These are phyloP conservation scores for Viola odorata DNA, from an alignment of 345 rosid genomes.

Conservation along the genomic window DNA sequence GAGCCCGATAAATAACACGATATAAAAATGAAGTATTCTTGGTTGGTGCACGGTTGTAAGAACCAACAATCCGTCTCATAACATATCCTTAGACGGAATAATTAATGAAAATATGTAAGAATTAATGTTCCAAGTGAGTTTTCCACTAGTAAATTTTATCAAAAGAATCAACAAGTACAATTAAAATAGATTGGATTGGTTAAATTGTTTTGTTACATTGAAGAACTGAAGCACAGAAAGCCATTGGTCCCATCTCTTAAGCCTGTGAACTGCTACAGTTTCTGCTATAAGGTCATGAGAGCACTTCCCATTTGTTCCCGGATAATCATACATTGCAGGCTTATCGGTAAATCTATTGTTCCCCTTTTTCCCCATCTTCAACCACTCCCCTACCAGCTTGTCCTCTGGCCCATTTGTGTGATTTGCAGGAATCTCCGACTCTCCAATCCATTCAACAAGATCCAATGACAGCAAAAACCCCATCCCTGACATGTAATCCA, in stretches of 20 bases:
- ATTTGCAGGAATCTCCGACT: conserved; percentile 20
- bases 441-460: conserved; percentile 37
- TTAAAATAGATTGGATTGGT: conserved; percentile 17
- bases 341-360: conserved; percentile 29
- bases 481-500: conserved; percentile 44
- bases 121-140: too few species aligned
- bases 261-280: conserved; percentile 33
- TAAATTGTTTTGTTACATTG: conserved; percentile 31
- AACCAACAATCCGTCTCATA: too few species aligned
- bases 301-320: conserved; percentile 34
- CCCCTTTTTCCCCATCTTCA: conserved; percentile 33
- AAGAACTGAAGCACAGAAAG: conserved; percentile 25
- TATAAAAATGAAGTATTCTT: too few species aligned
- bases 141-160: too few species aligned
- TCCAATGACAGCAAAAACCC: conserved; percentile 41
- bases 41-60: too few species aligned
- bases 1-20: too few species aligned
- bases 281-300: conserved; percentile 35
- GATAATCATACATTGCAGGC: conserved; percentile 42
- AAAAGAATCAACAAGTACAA: too few species aligned
- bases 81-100: too few species aligned
- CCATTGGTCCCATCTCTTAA: conserved; percentile 44
- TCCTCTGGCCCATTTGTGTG: conserved; percentile 35
- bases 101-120: too few species aligned
- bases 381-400: conserved; percentile 38